Percentiles rank a stretch among this genome's conserved stretches.
Evolutionary conservation across 2,329 filamentous ascomycete species (phyloP).

Genomic region (Aphanoascus verrucosus): DNA sequence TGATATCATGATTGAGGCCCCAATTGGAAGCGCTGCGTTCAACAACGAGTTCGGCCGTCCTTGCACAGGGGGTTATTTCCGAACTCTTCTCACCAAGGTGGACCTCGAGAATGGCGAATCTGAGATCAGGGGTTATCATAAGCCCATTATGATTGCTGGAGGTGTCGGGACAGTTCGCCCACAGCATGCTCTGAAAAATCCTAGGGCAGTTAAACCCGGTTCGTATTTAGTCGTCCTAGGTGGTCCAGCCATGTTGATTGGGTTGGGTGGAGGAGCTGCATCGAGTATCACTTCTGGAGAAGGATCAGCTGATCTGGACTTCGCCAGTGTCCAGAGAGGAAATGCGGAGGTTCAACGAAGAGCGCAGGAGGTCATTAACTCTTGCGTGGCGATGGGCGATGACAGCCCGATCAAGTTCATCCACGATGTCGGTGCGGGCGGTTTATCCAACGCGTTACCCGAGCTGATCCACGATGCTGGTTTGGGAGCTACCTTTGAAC

Average conservation of each 20-base stretch:
- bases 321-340: constrained; percentile 91
- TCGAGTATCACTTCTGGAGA: constrained; percentile 84
- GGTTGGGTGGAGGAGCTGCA: constrained; percentile 86
- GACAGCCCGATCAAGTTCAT: constrained; percentile 92
- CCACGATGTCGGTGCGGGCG: constrained; percentile 92
- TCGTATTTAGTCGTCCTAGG: constrained; percentile 87
- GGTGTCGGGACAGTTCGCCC: constrained; percentile 87
- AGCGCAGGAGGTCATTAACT: constrained; percentile 96
- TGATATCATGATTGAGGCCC: constrained; percentile 96
- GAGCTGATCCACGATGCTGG: constrained; percentile 88
- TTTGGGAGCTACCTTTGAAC: constrained; percentile 80
- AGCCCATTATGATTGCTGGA: constrained; percentile 97
- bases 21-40: constrained; percentile 87
- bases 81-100: constrained; percentile 68
- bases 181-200: constrained; percentile 78
- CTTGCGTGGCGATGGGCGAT: constrained; percentile 71
- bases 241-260: constrained; percentile 94
- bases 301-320: constrained; percentile 83
- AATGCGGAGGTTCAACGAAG: constrained; percentile 94
- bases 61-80: constrained; percentile 78
- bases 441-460: constrained; percentile 71
- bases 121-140: constrained; percentile 86
- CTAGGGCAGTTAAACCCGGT: constrained; percentile 68
- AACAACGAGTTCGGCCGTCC: constrained; percentile 97
- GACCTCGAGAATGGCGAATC: constrained; percentile 49